Percentiles rank a stretch among this genome's conserved stretches.
Evolutionary conservation across 805 yeast species (phyloP).

Genomic region (Wickerhamiella australiensis): DNA sequence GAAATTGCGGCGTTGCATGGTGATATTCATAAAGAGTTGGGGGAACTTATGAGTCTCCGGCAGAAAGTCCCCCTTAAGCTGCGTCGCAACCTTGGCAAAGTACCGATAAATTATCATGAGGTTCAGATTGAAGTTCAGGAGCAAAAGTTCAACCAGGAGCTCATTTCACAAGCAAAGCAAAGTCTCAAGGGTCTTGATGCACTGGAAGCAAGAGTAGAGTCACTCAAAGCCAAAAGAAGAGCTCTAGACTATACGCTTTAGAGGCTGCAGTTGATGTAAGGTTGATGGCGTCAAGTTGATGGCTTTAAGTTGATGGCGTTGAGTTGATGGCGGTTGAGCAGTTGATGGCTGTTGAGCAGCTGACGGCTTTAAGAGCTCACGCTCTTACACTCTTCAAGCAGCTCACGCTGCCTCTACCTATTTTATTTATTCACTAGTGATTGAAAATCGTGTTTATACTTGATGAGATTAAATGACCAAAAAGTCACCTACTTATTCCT

Average conservation of each 20-base stretch:
- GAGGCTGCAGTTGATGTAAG: too few species aligned
- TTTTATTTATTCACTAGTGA: background rate
- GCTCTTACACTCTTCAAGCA: too few species aligned
- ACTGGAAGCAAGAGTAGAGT: background rate
- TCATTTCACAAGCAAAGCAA: background rate
- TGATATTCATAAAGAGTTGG: background rate
- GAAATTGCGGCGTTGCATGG: background rate
- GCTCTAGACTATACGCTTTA: conserved; percentile 1
- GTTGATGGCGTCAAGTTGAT: too few species aligned
- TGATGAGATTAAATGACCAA: background rate
- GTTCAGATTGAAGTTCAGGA: background rate
- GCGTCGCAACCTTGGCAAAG: background rate
- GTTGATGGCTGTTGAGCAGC: too few species aligned
- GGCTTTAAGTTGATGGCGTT: too few species aligned
- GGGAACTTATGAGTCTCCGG: conserved; percentile 1
- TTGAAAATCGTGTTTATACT: background rate
- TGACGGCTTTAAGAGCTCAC: too few species aligned
- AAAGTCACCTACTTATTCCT: conserved; percentile 34
- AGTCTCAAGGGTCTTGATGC: background rate
- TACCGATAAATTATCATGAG: background rate
- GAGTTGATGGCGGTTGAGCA: too few species aligned
- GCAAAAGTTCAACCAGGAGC: background rate
- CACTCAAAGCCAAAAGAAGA: background rate
- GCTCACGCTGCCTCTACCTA: too few species aligned
- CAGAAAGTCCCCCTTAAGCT: background rate